These are phyloP conservation scores for Termitomyces heimii DNA, from an alignment of 768 basidiomycete genomes.

Conservation along the genomic window DNA sequence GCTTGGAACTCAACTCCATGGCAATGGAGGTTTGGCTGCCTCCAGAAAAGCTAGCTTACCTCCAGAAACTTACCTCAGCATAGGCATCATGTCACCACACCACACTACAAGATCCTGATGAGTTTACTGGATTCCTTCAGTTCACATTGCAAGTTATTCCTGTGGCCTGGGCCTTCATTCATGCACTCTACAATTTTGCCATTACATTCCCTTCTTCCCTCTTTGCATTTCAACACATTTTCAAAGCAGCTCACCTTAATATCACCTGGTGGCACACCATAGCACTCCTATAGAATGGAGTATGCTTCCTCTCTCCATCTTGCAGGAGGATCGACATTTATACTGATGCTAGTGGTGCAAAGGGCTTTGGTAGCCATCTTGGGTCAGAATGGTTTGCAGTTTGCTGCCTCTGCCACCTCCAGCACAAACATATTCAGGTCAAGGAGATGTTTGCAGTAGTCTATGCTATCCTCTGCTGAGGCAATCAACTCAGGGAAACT, in stretches of 20 bases:
- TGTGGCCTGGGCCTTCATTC: not conserved
- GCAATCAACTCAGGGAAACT: too few relatives aligned
- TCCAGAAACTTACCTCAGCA: not conserved
- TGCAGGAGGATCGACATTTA: too few relatives aligned
- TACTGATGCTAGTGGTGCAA: too few relatives aligned
- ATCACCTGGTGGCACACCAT: not conserved
- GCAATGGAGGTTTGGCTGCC: not conserved
- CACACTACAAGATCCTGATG: not conserved
- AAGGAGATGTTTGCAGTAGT: too few relatives aligned
- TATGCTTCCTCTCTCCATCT: not conserved
- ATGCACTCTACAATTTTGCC: not conserved
- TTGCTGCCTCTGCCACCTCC: too few relatives aligned
- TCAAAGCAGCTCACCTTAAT: not conserved
- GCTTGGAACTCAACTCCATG: not conserved
- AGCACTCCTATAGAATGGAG: not conserved
- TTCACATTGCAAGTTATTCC: not conserved
- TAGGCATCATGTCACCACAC: rapidly evolving
- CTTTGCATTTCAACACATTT: not conserved
- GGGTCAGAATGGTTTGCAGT: too few relatives aligned
- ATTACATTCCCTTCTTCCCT: not conserved
- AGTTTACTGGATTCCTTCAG: not conserved
- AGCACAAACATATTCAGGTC: too few relatives aligned
- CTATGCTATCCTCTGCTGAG: too few relatives aligned
- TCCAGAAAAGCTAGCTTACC: too few relatives aligned
- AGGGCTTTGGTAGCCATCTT: too few relatives aligned